These are phyloP conservation scores for Hyaloperonospora brassicae DNA, from an alignment of 352 stramenopile genomes.

Conservation along the genomic window DNA sequence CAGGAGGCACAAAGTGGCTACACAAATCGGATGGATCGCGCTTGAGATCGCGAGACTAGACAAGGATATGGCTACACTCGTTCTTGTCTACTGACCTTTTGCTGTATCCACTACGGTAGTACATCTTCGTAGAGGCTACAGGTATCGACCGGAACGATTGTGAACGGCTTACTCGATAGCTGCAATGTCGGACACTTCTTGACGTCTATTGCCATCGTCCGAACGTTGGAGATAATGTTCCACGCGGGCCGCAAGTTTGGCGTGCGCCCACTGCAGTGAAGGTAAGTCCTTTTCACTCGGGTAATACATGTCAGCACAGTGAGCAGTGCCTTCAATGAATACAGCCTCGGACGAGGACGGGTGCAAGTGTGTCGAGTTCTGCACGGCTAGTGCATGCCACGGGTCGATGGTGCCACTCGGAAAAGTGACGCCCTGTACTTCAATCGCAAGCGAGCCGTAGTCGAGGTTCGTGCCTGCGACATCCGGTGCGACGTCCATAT, in stretches of 20 bases:
- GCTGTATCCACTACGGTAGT: too few species aligned
- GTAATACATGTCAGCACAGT: slow-evolving; percentile 82
- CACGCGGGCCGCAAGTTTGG: slow-evolving; percentile 49
- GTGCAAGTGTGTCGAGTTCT: slow-evolving; percentile 56
- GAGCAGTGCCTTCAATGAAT: slow-evolving; percentile 75
- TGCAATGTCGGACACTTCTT: slow-evolving; percentile 10
- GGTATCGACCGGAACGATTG: neutral
- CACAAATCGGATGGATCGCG: neutral
- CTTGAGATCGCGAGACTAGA: neutral
- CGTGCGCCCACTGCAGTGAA: slow-evolving; percentile 57
- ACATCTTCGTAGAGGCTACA: neutral
- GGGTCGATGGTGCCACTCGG: slow-evolving; percentile 77
- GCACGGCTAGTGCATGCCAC: slow-evolving; percentile 75
- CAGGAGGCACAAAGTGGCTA: neutral
- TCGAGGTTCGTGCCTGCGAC: slow-evolving; percentile 57
- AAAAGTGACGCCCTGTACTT: slow-evolving; percentile 76
- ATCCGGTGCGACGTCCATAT: slow-evolving; percentile 55
- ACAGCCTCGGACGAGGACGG: slow-evolving; percentile 46
- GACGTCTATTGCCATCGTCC: slow-evolving; percentile 1
- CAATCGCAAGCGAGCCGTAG: slow-evolving; percentile 69
- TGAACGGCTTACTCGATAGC: slow-evolving; percentile 16
- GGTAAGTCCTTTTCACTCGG: slow-evolving; percentile 43
- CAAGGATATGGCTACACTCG: neutral
- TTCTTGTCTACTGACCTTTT: too few species aligned
- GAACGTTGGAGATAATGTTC: slow-evolving; percentile 31